Evolutionary conservation across 805 yeast species (phyloP).

Genomic region (Saccharomycopsis amapae): DNA sequence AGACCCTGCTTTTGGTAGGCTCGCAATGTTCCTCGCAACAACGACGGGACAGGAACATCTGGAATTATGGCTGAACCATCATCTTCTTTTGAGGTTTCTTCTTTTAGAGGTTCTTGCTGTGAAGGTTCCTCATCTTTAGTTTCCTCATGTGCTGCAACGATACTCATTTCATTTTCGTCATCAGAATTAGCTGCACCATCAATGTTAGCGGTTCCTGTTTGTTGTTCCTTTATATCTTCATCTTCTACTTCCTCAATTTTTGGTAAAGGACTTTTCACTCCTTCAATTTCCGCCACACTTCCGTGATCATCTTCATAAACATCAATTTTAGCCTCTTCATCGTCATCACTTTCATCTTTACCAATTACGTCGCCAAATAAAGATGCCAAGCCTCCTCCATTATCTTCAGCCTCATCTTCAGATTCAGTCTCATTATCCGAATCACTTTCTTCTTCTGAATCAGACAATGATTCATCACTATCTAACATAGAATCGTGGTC

Average conservation of each 20-base stretch:
- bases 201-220: not conserved
- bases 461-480: constrained; percentile 25
- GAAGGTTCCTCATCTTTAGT: constrained; percentile 21
- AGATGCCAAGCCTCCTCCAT: constrained; percentile 29
- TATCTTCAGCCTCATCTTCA: constrained; percentile 22
- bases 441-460: constrained; percentile 22
- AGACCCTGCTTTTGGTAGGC: constrained; percentile 93
- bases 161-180: constrained; percentile 20
- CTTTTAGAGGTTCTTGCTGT: not conserved
- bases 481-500: constrained; percentile 21
- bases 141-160: constrained; percentile 24
- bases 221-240: constrained; percentile 20
- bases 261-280: constrained; percentile 13
- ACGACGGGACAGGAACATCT: constrained; percentile 59
- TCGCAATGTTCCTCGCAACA: constrained; percentile 76
- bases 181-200: constrained; percentile 8
- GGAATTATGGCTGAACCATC: constrained; percentile 36
- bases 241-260: constrained; percentile 21
- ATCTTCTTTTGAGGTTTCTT: constrained; percentile 24
- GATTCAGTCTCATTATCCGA: constrained; percentile 24
- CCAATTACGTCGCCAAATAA: constrained; percentile 29
- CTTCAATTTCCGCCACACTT: not conserved
- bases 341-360: constrained; percentile 32
- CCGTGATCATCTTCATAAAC: not conserved
- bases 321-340: constrained; percentile 10